phyloP scores from a whole-genome alignment of 2,329 filamentous ascomycete species.

The Aplosporella prunicola region DNA sequence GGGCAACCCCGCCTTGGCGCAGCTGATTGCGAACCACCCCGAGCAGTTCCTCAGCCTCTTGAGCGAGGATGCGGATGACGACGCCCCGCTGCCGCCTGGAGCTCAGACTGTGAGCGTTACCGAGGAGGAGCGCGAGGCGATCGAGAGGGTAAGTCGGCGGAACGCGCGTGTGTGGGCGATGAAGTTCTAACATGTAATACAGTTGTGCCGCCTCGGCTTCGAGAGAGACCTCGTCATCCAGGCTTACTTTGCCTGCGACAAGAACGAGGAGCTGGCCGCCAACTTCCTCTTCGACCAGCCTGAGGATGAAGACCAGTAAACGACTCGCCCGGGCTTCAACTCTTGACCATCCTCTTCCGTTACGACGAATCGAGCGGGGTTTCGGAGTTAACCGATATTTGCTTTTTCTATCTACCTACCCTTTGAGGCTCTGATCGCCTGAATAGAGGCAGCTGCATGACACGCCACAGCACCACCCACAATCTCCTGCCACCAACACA shows the following conservation, averaged over 20 bases:
- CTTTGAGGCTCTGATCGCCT: no score
- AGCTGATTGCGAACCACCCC: slow-evolving; percentile 83
- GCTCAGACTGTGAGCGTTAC: slow-evolving; percentile 86
- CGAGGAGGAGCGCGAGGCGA: slow-evolving; percentile 91
- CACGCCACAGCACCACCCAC: no score
- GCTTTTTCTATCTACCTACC: no score
- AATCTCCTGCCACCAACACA: no score
- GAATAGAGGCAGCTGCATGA: no score
- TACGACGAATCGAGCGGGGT: no score
- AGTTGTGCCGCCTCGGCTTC: slow-evolving; percentile 91
- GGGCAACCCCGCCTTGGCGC: slow-evolving; percentile 88
- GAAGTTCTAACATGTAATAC: slow-evolving; percentile 13
- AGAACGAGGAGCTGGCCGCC: slow-evolving; percentile 96
- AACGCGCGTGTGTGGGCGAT: background rate
- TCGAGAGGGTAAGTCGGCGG: slow-evolving; percentile 65
- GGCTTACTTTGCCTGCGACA: slow-evolving; percentile 98
- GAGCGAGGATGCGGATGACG: slow-evolving; percentile 77
- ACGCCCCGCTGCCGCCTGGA: slow-evolving; percentile 75
- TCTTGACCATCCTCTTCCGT: no score
- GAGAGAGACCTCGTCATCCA: slow-evolving; percentile 89
- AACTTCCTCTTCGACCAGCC: slow-evolving; percentile 98
- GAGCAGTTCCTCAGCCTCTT: slow-evolving; percentile 88
- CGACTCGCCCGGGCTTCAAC: no score
- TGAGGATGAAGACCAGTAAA: slow-evolving; percentile 58
- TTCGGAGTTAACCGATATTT: no score